phyloP scores from a whole-genome alignment of 148 eudicot species.

The Rhododendron griersonianum region DNA sequence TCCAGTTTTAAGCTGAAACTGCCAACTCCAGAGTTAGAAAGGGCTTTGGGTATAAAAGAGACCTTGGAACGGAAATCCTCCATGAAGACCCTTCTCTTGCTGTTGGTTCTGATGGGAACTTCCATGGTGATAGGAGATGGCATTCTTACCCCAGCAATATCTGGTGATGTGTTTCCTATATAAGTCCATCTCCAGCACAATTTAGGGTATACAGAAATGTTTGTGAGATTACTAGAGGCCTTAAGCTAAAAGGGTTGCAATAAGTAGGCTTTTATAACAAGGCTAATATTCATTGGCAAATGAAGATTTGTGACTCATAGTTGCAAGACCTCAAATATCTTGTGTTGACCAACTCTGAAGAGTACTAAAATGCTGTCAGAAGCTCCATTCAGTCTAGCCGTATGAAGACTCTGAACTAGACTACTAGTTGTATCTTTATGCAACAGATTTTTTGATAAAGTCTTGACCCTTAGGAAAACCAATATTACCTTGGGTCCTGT shows the following conservation, averaged over 20 bases:
- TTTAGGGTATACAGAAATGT: neutral
- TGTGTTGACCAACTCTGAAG: neutral
- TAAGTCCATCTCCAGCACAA: neutral
- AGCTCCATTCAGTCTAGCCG: neutral
- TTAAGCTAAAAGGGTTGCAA: neutral
- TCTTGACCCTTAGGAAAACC: neutral
- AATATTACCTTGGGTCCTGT: neutral
- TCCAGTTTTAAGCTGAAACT: conserved; percentile 90
- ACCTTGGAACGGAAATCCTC: conserved; percentile 54
- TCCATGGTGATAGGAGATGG: conserved; percentile 97
- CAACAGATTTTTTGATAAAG: neutral
- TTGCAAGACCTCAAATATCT: neutral
- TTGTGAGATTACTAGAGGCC: neutral
- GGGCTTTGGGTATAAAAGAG: conserved; percentile 85
- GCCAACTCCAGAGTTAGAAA: conserved; percentile 93
- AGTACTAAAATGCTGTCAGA: neutral
- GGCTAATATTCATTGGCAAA: neutral
- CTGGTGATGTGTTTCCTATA: conserved; percentile 44
- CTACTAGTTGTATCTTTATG: neutral
- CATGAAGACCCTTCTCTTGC: conserved; percentile 61
- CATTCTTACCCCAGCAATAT: conserved; percentile 92
- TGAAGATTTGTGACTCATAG: neutral
- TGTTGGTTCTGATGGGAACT: conserved; percentile 86
- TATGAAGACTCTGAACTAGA: neutral
- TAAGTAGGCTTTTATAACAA: neutral